Base-by-base conservation (phyloP, 176 grass and related monocot species). In the Phoenix dactylifera region DNA sequence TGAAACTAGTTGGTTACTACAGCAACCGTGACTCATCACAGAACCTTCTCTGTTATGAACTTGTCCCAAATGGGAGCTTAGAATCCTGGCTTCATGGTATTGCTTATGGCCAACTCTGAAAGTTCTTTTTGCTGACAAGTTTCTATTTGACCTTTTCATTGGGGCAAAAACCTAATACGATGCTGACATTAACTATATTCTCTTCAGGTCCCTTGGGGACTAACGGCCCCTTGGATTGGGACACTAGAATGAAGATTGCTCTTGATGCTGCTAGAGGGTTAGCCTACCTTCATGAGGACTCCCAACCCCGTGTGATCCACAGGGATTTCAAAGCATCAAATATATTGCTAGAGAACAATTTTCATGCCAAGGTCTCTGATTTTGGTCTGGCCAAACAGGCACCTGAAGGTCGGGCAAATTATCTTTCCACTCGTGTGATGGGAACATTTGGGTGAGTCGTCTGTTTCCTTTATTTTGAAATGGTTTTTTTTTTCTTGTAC, bases 261-360 rank as follows among this genome's bases (percentile, higher is more conserved):
- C 94, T 98, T 69, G 94, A 98, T 88, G 84, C 94, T 75, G 94
- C 94, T 4, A 88, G 94, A 73, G 94, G 94, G 55, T 74, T 98
- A 71, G 71, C 94, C 35, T 98, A 98, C 66, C 84, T 98, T 61
- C 94, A 98, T 0, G 94, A 98, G 77, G 94, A 98, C 78, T 93
- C 94, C 0, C 94, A 98, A 61, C 94, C 94, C 50, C 89, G 88
- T n/a, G 88, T 98, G 67, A 98, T 98, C 71, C 94, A 98, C 75
- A 85, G 94, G 73, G 94, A 98, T 78, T 98, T 98, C 69, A 98
- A 98, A 78, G 85, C 94, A 66, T 93, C 94, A 22, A 98, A 98
- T 78, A 93, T 98, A 92, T 86, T 98, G 73, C 88, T 98, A 26
- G 94, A 98, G 70, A 72, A 89, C 55, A 87, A 89, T 57, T 98